phyloP scores from a whole-genome alignment of 1,284 basidiomycete species.

The Schizopora paradoxa region DNA sequence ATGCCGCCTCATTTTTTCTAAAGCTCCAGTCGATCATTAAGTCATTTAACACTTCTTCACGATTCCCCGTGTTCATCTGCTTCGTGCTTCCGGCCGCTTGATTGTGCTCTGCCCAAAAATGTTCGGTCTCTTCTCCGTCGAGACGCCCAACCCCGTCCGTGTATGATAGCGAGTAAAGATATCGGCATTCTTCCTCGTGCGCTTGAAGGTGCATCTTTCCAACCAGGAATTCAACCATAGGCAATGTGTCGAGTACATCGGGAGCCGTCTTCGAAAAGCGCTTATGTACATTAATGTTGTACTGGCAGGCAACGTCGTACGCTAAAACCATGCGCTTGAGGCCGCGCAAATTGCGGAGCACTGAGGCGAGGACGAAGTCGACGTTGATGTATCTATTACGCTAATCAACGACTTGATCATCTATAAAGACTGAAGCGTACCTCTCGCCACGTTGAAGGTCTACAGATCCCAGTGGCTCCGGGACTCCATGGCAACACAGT shows the following conservation, averaged over 20 bases:
- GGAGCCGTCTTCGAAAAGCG: not conserved
- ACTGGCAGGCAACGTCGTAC: not conserved
- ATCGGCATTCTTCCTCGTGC: conserved; percentile 12
- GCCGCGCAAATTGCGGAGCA: not conserved
- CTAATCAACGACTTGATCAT: not conserved
- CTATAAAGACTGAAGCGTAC: not conserved
- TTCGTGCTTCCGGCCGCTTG: conserved; percentile 12
- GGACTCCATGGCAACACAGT: conserved; percentile 2
- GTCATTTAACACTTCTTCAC: conserved; percentile 6
- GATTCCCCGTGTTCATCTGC: conserved; percentile 10
- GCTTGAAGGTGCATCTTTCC: not conserved
- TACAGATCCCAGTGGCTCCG: not conserved
- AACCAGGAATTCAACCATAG: not conserved
- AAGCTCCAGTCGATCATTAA: not conserved
- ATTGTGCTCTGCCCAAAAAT: conserved; percentile 20
- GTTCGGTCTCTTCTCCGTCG: conserved; percentile 22
- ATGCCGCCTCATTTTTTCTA: too few species aligned
- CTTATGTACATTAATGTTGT: not conserved
- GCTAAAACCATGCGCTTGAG: not conserved
- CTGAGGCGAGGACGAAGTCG: not conserved
- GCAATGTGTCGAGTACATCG: not conserved
- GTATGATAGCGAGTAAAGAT: conserved; percentile 21
- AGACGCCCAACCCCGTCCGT: conserved; percentile 12
- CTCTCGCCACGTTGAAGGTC: not conserved
- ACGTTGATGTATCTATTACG: not conserved